Percentiles rank a stretch among this genome's conserved stretches.
Evolutionary conservation across 2,329 filamentous ascomycete genomes (phyloP).

Genomic region (Tolypocladium ophioglossoides): DNA sequence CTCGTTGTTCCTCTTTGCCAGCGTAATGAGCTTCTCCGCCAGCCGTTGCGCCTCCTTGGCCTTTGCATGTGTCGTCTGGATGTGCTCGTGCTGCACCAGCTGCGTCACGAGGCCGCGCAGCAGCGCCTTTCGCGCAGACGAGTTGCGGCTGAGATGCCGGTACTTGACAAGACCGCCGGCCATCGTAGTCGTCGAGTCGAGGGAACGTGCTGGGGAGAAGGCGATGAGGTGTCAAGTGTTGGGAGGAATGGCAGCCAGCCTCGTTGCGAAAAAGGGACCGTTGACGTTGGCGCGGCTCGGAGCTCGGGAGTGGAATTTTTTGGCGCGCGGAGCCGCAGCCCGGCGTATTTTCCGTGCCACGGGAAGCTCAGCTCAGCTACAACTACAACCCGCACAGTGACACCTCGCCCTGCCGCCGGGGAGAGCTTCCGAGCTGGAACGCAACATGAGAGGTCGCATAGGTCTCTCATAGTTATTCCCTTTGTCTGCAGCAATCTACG

Average conservation of each 20-base stretch:
- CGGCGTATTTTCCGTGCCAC: neutral
- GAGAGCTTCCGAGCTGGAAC: conserved; percentile 16
- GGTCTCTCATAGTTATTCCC: neutral
- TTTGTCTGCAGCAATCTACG: neutral
- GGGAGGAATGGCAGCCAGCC: neutral
- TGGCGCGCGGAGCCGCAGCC: neutral
- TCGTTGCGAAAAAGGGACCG: neutral
- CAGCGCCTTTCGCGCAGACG: conserved; percentile 80
- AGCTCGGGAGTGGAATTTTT: neutral
- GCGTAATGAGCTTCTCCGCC: conserved; percentile 87
- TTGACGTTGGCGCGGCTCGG: neutral
- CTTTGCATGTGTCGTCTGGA: conserved; percentile 91
- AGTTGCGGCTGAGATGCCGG: conserved; percentile 76
- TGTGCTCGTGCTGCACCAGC: conserved; percentile 84
- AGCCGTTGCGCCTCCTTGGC: conserved; percentile 93
- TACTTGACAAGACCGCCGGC: conserved; percentile 81
- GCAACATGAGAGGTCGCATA: conserved; percentile 22
- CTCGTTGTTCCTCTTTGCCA: conserved; percentile 88
- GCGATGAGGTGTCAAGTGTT: neutral
- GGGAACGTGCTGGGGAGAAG: neutral
- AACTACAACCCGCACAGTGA: neutral
- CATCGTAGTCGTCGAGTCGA: conserved; percentile 39
- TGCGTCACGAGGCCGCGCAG: conserved; percentile 94
- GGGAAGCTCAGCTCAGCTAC: neutral
- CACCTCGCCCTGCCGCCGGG: neutral